phyloP scores from a whole-genome alignment of 495 filamentous ascomycete species.

The Lepraria neglecta region DNA sequence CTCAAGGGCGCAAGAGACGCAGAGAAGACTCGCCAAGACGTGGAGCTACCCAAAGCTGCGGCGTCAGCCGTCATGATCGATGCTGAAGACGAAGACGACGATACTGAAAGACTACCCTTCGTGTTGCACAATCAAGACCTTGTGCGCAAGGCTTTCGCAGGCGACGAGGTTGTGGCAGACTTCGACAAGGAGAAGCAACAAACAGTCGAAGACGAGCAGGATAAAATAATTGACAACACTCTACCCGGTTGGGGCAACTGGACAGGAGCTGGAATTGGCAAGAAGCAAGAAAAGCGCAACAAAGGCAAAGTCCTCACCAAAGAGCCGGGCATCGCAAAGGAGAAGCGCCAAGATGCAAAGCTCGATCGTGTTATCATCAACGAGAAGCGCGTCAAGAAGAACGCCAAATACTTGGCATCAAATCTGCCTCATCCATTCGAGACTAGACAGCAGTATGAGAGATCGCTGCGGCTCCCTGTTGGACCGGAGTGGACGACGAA shows the following conservation, averaged over 20 bases:
- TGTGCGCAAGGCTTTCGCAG: constrained; percentile 79
- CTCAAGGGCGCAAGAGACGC: constrained; percentile 26
- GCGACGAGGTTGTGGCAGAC: constrained; percentile 76
- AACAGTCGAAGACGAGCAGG: constrained; percentile 68
- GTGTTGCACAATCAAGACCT: constrained; percentile 73
- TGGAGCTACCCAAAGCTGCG: constrained; percentile 20
- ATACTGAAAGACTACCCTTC: constrained; percentile 44
- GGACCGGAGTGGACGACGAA: constrained; percentile 95
- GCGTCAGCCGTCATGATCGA: constrained; percentile 30
- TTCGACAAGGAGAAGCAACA: constrained; percentile 78
- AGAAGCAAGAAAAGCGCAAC: constrained; percentile 52
- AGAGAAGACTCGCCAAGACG: constrained; percentile 11
- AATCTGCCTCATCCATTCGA: constrained; percentile 82
- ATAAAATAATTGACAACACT: constrained; percentile 75
- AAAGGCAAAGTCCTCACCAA: constrained; percentile 58
- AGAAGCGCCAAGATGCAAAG: constrained; percentile 73
- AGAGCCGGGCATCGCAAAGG: constrained; percentile 67
- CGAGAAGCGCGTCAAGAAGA: constrained; percentile 90
- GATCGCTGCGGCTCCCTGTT: constrained; percentile 75
- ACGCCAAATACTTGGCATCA: constrained; percentile 77
- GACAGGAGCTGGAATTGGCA: constrained; percentile 72
- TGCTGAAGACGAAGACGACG: constrained; percentile 52
- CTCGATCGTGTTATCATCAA: constrained; percentile 83
- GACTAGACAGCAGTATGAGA: constrained; percentile 80
- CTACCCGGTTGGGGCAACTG: constrained; percentile 91